Conservation (phyloP, 1,284 basidiomycete genomes). For the Earliella scabrosa region DNA sequence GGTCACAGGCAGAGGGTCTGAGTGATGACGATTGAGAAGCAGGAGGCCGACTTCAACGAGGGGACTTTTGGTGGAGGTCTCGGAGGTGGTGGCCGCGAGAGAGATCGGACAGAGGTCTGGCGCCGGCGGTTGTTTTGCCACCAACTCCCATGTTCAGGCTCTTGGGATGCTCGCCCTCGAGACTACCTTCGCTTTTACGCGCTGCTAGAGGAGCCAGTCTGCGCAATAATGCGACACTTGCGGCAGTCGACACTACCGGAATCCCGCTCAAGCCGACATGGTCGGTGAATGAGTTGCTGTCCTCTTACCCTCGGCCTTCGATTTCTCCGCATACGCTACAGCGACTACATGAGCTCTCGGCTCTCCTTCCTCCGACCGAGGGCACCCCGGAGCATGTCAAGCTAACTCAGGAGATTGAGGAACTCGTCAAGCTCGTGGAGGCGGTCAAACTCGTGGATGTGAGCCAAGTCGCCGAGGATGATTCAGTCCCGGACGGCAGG, state of each 20-base stretch:
- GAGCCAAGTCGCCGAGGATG: slow-evolving; percentile 24
- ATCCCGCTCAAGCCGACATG: slow-evolving; percentile 71
- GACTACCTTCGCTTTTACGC: neutral
- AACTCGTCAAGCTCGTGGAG: slow-evolving; percentile 74
- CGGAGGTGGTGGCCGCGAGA: neutral
- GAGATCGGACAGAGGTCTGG: neutral
- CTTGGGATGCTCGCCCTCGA: neutral
- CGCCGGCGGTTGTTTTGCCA: neutral
- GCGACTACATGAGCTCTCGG: slow-evolving; percentile 70
- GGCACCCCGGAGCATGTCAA: slow-evolving; percentile 52
- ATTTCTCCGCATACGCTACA: slow-evolving; percentile 58
- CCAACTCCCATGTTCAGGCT: slow-evolving; percentile 15
- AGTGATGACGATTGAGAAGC: no score
- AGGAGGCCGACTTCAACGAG: no score
- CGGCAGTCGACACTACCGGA: slow-evolving; percentile 55
- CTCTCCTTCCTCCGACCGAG: slow-evolving; percentile 63
- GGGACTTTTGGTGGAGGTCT: neutral
- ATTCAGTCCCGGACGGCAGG: slow-evolving; percentile 47
- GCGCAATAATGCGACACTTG: slow-evolving; percentile 11
- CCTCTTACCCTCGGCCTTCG: slow-evolving; percentile 72
- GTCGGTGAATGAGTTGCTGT: slow-evolving; percentile 75
- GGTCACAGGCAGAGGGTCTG: no score
- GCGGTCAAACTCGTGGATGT: slow-evolving; percentile 71
- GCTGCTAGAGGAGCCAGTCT: neutral
- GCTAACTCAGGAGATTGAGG: slow-evolving; percentile 64